Percentiles rank a stretch among this genome's conserved stretches.
phyloP scores from a whole-genome alignment of 352 stramenopile species.

The Thalassiosira sp. region DNA sequence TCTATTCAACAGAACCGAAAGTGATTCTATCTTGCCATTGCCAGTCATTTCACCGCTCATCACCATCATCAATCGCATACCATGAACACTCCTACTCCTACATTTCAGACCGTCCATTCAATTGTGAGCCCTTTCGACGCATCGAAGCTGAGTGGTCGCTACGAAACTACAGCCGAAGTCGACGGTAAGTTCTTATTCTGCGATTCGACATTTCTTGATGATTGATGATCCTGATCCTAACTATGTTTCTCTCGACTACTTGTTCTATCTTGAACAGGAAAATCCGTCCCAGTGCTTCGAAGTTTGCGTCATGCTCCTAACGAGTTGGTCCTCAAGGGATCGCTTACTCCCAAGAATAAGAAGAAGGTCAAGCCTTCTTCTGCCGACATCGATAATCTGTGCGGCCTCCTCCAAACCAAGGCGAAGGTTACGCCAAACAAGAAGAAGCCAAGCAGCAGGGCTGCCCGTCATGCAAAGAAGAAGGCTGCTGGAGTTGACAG shows the following conservation, averaged over 20 bases:
- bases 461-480: conserved; percentile 3
- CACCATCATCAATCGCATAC: neutral
- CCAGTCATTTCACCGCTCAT: neutral
- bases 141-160: conserved; percentile 42
- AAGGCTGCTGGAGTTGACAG: conserved; percentile 1
- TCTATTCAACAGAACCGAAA: too few species aligned
- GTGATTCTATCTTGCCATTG: neutral
- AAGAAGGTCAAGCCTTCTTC: conserved; percentile 9
- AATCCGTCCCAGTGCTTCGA: conserved; percentile 29
- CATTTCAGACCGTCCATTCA: conserved; percentile 28
- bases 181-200: conserved; percentile 19
- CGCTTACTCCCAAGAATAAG: conserved; percentile 29
- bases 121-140: conserved; percentile 36
- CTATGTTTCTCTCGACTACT: neutral
- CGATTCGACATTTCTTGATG: neutral
- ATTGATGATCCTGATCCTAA: too few species aligned
- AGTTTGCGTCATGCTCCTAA: conserved; percentile 35
- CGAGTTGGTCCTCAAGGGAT: conserved; percentile 33
- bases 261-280: conserved; percentile 6
- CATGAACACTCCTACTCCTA: neutral
- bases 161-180: conserved; percentile 33
- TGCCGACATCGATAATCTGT: conserved; percentile 18
- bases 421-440: conserved; percentile 25
- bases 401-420: conserved; percentile 12
- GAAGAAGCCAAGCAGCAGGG: conserved; percentile 7